Base-by-base conservation (phyloP, 2,329 filamentous ascomycete species). In the Aspergillus fumigatiaffinis region DNA sequence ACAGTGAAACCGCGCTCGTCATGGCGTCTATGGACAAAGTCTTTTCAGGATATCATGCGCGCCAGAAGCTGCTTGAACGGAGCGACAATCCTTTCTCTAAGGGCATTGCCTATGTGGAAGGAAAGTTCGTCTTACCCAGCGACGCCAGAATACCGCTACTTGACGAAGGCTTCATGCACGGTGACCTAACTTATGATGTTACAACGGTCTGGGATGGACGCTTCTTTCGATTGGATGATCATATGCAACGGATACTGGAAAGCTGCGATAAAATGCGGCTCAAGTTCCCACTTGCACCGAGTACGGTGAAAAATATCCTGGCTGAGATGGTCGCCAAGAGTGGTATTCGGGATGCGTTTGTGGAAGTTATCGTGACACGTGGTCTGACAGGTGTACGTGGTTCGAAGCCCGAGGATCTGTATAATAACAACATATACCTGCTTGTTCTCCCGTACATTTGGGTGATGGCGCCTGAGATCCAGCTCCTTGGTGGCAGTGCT, bases 181-280 rank as follows among this genome's bases (percentile, higher is more conserved):
- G 79, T 66, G 80, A 82, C 51, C 63, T 82, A 1, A 82, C 80
- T 0, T 82, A 82, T 64, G 80, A 82, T 53, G 80, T 82, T 0
- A 77, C 78, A 0, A 65, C 78, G 0, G 77, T 82, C 23, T 82
- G 80, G 80, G 78, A 82, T 50, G 78, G 79, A 0, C 77, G 76
- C 3, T 80, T 79, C 63, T 82, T 82, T 67, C 79, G 80, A 0
- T 75, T 82, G 0, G 77, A 81, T 42, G 78, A 82, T 55, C 80
- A 82, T 58, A 61, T 82, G 1, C 62, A 66, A n/a, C 76, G 80
- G 4, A 66, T 82, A 0, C 71, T 77, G n/a, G 60, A 61, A 0
- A 77, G 73, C 63, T 80, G 78, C 61, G 60, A 58, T 9, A 82
- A 82, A 65, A 67, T 82, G 50, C 74, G 80, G 0, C 73, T 77